phyloP scores from a whole-genome alignment of 805 yeast genomes.

The Candida sonorensis region DNA sequence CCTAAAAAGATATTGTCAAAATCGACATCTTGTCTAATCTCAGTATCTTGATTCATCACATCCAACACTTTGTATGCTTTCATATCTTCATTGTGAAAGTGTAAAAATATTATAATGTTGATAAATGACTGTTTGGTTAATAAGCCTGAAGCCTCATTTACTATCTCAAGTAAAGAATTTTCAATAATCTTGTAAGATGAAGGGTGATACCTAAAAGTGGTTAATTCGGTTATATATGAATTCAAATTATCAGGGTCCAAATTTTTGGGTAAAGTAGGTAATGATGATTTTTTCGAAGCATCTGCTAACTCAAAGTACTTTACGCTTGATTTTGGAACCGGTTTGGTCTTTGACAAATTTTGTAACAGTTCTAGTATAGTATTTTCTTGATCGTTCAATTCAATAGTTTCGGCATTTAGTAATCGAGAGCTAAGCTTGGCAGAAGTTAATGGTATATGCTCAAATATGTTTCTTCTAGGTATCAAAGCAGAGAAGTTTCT shows the following conservation, averaged over 20 bases:
- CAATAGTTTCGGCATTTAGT: slow-evolving; percentile 1
- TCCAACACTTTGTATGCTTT: slow-evolving; percentile 12
- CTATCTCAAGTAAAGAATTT: slow-evolving; percentile 4
- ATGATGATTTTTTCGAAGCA: slow-evolving; percentile 7
- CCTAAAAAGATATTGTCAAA: slow-evolving; percentile 22
- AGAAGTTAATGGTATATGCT: neutral
- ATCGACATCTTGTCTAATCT: slow-evolving; percentile 19
- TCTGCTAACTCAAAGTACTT: slow-evolving; percentile 17
- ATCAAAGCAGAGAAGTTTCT: neutral
- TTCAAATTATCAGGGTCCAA: slow-evolving; percentile 7
- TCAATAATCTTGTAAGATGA: slow-evolving; percentile 7
- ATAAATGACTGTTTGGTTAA: slow-evolving; percentile 16
- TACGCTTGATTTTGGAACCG: slow-evolving; percentile 14
- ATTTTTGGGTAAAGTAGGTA: slow-evolving; percentile 14
- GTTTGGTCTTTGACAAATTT: slow-evolving; percentile 11
- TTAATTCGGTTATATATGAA: slow-evolving; percentile 13
- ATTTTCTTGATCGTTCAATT: slow-evolving; percentile 6
- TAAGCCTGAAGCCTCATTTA: slow-evolving; percentile 5
- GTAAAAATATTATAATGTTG: slow-evolving; percentile 10
- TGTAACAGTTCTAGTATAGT: slow-evolving; percentile 19
- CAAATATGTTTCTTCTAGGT: neutral
- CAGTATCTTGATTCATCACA: slow-evolving; percentile 15
- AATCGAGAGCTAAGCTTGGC: slow-evolving; percentile 1
- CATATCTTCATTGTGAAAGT: slow-evolving; percentile 13
- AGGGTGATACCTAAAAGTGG: slow-evolving; percentile 13